Evolutionary conservation across 2,329 filamentous ascomycete species (phyloP).

Genomic region (Phialophora verrucosa): DNA sequence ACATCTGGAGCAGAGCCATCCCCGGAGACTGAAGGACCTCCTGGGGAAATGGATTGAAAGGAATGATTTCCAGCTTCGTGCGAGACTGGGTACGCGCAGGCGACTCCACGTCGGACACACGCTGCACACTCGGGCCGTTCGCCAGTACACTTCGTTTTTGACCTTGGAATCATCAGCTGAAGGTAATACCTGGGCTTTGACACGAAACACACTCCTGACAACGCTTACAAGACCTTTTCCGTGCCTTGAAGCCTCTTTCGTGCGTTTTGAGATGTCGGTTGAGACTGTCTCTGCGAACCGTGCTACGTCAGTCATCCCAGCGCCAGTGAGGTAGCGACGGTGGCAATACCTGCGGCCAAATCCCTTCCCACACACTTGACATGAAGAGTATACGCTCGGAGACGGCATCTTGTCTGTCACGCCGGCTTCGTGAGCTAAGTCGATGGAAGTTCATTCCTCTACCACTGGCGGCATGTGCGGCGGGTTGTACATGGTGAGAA

Average conservation of each 20-base stretch:
- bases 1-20: no score
- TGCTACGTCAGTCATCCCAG: no score
- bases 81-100: neutral
- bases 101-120: neutral
- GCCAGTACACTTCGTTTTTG: slow-evolving; percentile 13
- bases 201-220: slow-evolving; percentile 11
- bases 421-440: no score
- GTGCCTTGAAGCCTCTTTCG: slow-evolving; percentile 4
- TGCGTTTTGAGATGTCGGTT: slow-evolving; percentile 20
- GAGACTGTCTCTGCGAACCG: slow-evolving; percentile 12
- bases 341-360: slow-evolving; percentile 9
- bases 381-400: neutral
- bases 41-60: no score
- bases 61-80: neutral
- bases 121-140: slow-evolving; percentile 10
- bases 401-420: no score
- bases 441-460: neutral
- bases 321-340: no score
- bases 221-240: slow-evolving; percentile 6
- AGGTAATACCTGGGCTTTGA: neutral
- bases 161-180: slow-evolving; percentile 1
- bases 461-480: neutral
- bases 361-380: slow-evolving; percentile 1
- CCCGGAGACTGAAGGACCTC: no score
- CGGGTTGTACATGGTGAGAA: neutral